These are phyloP conservation scores for Gastrodia elata DNA, from an alignment of 106 monocot species.

Conservation along the genomic window DNA sequence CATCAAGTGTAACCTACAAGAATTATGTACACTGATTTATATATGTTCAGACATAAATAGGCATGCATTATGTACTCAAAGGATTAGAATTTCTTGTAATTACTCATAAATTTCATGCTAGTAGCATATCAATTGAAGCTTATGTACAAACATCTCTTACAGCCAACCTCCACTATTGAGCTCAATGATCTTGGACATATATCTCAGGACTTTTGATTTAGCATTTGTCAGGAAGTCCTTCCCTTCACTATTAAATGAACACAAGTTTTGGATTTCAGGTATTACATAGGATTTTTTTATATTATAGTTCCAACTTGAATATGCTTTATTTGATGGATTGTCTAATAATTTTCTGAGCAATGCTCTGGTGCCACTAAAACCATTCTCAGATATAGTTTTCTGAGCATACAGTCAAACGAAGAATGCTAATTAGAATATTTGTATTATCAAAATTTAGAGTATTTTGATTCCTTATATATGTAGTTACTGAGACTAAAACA, in stretches of 20 bases:
- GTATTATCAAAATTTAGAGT: too few relatives aligned
- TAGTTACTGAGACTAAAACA: neutral
- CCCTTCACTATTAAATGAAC: constrained; percentile 70
- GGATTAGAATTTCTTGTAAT: too few relatives aligned
- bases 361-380: neutral
- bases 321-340: neutral
- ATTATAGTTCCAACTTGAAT: neutral
- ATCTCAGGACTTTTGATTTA: constrained; percentile 57
- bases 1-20: too few relatives aligned
- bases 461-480: constrained; percentile 2
- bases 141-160: constrained; percentile 8
- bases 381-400: neutral
- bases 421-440: neutral
- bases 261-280: constrained; percentile 90
- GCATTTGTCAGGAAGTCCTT: constrained; percentile 44
- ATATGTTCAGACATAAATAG: too few relatives aligned
- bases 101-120: too few relatives aligned
- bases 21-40: too few relatives aligned
- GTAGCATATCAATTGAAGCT: neutral
- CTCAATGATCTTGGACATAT: constrained; percentile 82
- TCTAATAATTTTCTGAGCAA: neutral
- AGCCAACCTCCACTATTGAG: constrained; percentile 92
- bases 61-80: too few relatives aligned
- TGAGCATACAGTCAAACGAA: neutral
- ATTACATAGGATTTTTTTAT: neutral